Base-by-base conservation (phyloP, 176 grass and related monocot species). In the Lolium perenne region DNA sequence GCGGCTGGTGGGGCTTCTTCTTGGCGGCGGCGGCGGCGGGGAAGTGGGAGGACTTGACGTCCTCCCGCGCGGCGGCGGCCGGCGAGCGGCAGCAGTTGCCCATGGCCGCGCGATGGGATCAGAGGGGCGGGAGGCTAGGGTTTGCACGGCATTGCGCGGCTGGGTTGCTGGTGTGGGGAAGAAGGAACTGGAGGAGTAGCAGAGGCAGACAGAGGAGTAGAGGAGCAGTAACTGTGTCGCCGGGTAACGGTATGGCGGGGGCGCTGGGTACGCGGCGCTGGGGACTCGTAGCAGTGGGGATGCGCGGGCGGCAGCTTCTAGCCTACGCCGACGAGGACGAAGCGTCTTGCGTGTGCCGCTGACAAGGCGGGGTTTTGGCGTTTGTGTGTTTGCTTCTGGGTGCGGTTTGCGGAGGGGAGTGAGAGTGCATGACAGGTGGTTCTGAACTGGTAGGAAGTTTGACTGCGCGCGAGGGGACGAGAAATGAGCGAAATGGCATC, bases 61-160 rank as follows among this genome's bases (percentile, higher is more conserved):
- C 97, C 89, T 99, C 94, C 79, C 97, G 90, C 26, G 97, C 97
- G 38, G 84, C 97, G 45, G 97, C 97, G 49, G 94, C 84, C 77
- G 97, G 97, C 75, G 97, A 99, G 51, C 94, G 97, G 84, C 97
- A 99, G 82, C 97, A 99, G 88, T 99, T 99, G 14, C 97, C 97
- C 97, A 99, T 99, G 82, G 71, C 64, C 55, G 72, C 70, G 78
- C 22, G 72, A 13, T 16, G 86, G 63, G 67, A 87, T 91, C 85
- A 71, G 20, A 0, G 57, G 57, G 46, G 57, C 13, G 56, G 62
- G 80, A 38, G 48, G 74, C 89, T 94, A 92, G 89, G 89, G 86
- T 87, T 91, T 84, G 85, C 17, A 26, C 86, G 71, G 81, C 92
- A 94, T 94, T 80, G 81, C 76, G 76, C 18, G 46, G 38, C 47